A percentile compares a stretch with the other conserved stretches of the same genome.
Evolutionary conservation across 1,139 yeast genomes (phyloP).

Genomic region (Debaryomycetaceae sp.): DNA sequence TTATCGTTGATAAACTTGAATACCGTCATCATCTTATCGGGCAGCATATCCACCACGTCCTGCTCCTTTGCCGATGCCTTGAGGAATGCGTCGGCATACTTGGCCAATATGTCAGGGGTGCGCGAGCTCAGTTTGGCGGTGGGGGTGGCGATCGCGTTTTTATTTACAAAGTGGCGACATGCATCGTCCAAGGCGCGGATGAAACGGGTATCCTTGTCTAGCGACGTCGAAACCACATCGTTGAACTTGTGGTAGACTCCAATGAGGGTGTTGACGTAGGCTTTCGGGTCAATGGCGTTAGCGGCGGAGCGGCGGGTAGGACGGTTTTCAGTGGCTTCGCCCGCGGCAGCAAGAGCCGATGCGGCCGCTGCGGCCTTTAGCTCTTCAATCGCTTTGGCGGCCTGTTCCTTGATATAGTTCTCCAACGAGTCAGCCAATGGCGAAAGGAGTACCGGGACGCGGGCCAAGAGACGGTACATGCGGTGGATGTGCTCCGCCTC

Average conservation of each 20-base stretch:
- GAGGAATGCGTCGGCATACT: slow-evolving; percentile 75
- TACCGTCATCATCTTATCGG: slow-evolving; percentile 76
- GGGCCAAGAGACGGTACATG: slow-evolving; percentile 64
- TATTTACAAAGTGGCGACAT: slow-evolving; percentile 75
- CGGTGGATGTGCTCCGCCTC: slow-evolving; percentile 70
- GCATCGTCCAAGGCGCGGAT: slow-evolving; percentile 86
- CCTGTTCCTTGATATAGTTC: slow-evolving; percentile 63
- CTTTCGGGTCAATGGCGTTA: slow-evolving; percentile 53
- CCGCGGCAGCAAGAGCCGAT: slow-evolving; percentile 6
- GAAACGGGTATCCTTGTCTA: slow-evolving; percentile 67
- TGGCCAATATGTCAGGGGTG: slow-evolving; percentile 88
- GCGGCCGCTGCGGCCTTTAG: slow-evolving; percentile 41
- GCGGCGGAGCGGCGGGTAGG: slow-evolving; percentile 13
- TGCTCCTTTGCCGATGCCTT: slow-evolving; percentile 65
- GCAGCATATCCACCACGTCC: slow-evolving; percentile 62
- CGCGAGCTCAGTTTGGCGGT: slow-evolving; percentile 35
- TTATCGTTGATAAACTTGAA: slow-evolving; percentile 88
- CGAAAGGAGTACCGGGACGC: slow-evolving; percentile 64
- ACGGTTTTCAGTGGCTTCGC: slow-evolving; percentile 5
- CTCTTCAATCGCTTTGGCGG: slow-evolving; percentile 56
- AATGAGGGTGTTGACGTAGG: slow-evolving; percentile 69
- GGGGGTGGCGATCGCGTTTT: slow-evolving; percentile 71
- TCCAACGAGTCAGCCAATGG: slow-evolving; percentile 73
- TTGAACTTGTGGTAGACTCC: slow-evolving; percentile 59
- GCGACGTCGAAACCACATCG: slow-evolving; percentile 57